phyloP scores from a whole-genome alignment of 148 eudicot genomes.

The Cornus kousa region DNA sequence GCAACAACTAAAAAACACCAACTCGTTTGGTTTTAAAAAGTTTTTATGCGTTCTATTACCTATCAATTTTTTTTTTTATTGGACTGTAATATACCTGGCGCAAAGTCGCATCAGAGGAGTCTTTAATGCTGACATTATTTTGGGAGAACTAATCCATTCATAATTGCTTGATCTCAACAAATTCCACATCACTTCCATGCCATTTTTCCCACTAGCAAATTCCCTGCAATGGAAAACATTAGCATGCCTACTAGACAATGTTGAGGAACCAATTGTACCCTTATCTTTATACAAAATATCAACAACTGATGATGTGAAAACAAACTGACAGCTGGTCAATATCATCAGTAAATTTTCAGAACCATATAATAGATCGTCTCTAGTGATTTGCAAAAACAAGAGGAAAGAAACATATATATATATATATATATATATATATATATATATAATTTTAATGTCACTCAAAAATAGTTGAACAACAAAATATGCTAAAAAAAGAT shows the following conservation, averaged over 20 bases:
- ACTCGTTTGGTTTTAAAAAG: no score
- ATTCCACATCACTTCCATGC: conserved; percentile 63
- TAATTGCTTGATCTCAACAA: conserved; percentile 53
- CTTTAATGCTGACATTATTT: conserved; percentile 39
- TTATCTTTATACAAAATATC: background rate
- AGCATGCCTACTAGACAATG: conserved; percentile 1
- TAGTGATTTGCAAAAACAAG: background rate
- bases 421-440: background rate
- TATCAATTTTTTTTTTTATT: background rate
- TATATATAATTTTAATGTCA: background rate
- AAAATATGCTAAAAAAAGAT: background rate
- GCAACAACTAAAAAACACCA: no score
- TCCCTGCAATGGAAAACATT: conserved; percentile 39
- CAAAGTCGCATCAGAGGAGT: conserved; percentile 80
- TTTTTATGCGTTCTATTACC: background rate
- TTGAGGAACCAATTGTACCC: background rate
- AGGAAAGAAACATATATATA: background rate
- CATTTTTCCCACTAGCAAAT: conserved; percentile 42
- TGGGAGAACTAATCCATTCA: conserved; percentile 64
- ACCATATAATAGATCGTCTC: background rate
- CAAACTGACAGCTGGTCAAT: background rate
- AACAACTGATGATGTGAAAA: background rate
- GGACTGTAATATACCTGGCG: conserved; percentile 52
- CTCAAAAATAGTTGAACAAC: no score
- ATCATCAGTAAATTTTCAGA: background rate